A percentile compares a stretch with the other conserved stretches of the same genome.
Evolutionary conservation across 2,329 filamentous ascomycete genomes (phyloP).

Genomic region (Clonostachys sp.): DNA sequence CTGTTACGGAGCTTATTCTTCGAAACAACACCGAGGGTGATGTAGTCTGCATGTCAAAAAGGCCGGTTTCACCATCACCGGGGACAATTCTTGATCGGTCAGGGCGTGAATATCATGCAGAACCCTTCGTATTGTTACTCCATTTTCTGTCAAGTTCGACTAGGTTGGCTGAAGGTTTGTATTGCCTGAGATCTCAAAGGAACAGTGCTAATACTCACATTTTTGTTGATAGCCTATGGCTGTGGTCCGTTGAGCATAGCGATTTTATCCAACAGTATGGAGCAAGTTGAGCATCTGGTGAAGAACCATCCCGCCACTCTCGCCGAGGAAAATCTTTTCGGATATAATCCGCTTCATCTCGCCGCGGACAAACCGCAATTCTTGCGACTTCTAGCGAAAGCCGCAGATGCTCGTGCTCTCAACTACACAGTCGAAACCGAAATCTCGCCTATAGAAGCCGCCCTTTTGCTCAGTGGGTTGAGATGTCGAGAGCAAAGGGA

Average conservation of each 20-base stretch:
- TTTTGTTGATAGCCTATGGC: not conserved
- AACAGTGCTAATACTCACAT: not conserved
- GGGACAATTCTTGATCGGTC: too few relatives aligned
- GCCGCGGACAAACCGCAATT: not conserved
- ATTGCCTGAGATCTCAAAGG: too few relatives aligned
- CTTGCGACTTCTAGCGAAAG: not conserved
- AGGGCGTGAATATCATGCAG: too few relatives aligned
- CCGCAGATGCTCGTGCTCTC: not conserved
- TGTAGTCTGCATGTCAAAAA: too few relatives aligned
- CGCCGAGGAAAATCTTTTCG: not conserved
- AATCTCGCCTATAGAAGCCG: not conserved
- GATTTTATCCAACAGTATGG: not conserved
- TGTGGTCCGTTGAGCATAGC: not conserved
- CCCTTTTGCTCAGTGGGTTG: not conserved
- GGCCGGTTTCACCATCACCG: too few relatives aligned
- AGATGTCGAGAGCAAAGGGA: not conserved
- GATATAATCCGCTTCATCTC: not conserved
- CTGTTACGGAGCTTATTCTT: too few relatives aligned
- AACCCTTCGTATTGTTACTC: too few relatives aligned
- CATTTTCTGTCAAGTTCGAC: too few relatives aligned
- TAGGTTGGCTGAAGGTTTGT: too few relatives aligned
- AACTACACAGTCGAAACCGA: not conserved
- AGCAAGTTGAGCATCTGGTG: not conserved
- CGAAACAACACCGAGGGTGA: too few relatives aligned
- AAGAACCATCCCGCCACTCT: not conserved